Percentiles rank a stretch among this genome's conserved stretches.
Evolutionary conservation across 306 rosid genomes (phyloP).

Genomic region (Trifolium repens): DNA sequence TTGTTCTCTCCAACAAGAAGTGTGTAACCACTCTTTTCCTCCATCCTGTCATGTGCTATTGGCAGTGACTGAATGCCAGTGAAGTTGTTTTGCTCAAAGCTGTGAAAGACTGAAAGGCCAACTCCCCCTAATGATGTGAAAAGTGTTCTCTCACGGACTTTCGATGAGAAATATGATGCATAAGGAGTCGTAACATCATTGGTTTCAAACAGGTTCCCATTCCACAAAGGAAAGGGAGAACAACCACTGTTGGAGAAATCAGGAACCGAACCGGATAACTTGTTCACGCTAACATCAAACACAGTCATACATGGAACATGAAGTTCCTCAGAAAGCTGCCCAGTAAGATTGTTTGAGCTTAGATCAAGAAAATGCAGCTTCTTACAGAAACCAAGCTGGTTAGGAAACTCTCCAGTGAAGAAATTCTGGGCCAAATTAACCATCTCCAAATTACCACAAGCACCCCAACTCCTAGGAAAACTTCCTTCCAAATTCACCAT

Average conservation of each 20-base stretch:
- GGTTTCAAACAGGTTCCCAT: slow-evolving; percentile 40
- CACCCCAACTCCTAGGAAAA: slow-evolving; percentile 67
- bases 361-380: slow-evolving; percentile 74
- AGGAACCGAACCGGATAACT: slow-evolving; percentile 71
- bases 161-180: slow-evolving; percentile 56
- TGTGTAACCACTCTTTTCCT: slow-evolving; percentile 54
- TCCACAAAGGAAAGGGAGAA: slow-evolving; percentile 41
- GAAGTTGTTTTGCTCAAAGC: slow-evolving; percentile 73
- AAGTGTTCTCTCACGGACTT: slow-evolving; percentile 43
- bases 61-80: slow-evolving; percentile 63
- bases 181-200: slow-evolving; percentile 45
- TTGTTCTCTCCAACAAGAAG: slow-evolving; percentile 72
- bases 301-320: slow-evolving; percentile 74
- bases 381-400: slow-evolving; percentile 60
- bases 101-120: slow-evolving; percentile 60
- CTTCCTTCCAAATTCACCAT: slow-evolving; percentile 72
- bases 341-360: slow-evolving; percentile 68
- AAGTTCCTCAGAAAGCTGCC: slow-evolving; percentile 60
- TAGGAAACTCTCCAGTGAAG: slow-evolving; percentile 67
- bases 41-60: slow-evolving; percentile 60
- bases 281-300: slow-evolving; percentile 80
- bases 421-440: slow-evolving; percentile 76
- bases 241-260: slow-evolving; percentile 46
- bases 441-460: slow-evolving; percentile 75
- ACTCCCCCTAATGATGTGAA: slow-evolving; percentile 41